Base-by-base conservation (phyloP, 352 stramenopile genomes). In the Phytophthora pini region DNA sequence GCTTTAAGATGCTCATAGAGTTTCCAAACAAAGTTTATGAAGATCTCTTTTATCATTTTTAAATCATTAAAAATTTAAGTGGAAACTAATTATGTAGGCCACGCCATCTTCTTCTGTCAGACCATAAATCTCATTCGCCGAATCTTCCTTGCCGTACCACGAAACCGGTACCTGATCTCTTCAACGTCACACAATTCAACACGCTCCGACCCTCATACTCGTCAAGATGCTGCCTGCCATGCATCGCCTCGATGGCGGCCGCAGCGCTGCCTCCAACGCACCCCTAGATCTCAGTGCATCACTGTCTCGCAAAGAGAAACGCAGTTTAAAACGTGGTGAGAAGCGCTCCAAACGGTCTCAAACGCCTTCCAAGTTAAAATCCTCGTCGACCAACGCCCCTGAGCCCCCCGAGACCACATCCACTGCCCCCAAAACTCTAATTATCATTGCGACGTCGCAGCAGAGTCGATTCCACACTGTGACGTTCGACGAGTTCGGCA, bases 381-480 rank as follows among this genome's bases (percentile, higher is more conserved):
- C 46, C 43, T 1, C 24, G 2, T 26, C 24, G 2, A 41, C n/a
- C 26, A 36, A 51, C 38, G 55, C 65, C 40, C 41, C 27, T 31
- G 56, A 68, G 10, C 13, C 31, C 27, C 20, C 38, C 13, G 48
- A 61, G 31, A 7, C 31, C 27, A 34, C 50, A 40, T 3, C 34
- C 36, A 66, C 55, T 31, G 27, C 26, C 8, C 46, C 31, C 13
- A 65, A 64, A 48, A 29, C 39, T 1, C 49, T 63, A 15, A 43
- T 70, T 36, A 61, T 66, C 44, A 65, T 79, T 41, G 77, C 70
- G 36, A 79, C 70, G 6, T 84, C 75, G 22, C 77, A 87, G 75
- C 77, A 87, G 68, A 87, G 75, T 53, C 77, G 77, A 20, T 87
- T 87, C 70, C 75, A 87, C 36, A 87, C 74, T n/a, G 77, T 82